These are phyloP conservation scores for Penstemon newberryi DNA, from an alignment of 257 asterid genomes.

Conservation along the genomic window DNA sequence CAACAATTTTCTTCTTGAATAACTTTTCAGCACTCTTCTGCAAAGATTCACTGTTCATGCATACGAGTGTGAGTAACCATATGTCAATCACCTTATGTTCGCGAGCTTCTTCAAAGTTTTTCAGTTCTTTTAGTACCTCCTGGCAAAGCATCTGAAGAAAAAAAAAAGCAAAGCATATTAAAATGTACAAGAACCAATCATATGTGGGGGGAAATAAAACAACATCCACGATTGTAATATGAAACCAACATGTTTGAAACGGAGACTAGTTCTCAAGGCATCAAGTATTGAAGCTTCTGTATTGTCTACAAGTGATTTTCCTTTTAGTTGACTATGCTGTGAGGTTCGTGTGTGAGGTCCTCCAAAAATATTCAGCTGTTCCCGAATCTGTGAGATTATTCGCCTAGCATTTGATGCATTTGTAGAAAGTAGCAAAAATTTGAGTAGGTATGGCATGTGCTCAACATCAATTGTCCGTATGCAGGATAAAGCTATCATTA, in stretches of 20 bases:
- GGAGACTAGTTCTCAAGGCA: conserved; percentile 76
- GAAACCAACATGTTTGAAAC: conserved; percentile 67
- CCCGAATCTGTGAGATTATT: conserved; percentile 70
- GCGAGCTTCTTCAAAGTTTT: conserved; percentile 60
- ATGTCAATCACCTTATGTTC: conserved; percentile 79
- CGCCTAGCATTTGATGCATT: conserved; percentile 68
- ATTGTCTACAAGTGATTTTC: conserved; percentile 54
- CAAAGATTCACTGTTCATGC: conserved; percentile 63
- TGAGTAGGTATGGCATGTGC: conserved; percentile 79
- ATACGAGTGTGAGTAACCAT: conserved; percentile 66
- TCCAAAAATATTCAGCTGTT: conserved; percentile 66
- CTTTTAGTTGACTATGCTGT: conserved; percentile 62
- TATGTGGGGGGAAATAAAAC: conserved; percentile 11
- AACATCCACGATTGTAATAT: conserved; percentile 21
- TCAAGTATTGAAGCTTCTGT: conserved; percentile 66
- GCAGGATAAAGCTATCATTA: conserved; percentile 70
- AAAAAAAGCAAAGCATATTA: neutral
- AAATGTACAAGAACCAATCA: neutral
- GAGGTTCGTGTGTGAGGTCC: conserved; percentile 39
- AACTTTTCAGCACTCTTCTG: conserved; percentile 69
- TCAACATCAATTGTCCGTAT: conserved; percentile 74
- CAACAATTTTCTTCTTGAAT: conserved; percentile 73
- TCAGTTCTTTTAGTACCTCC: conserved; percentile 76
- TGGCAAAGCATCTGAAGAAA: conserved; percentile 60
- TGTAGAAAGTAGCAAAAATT: conserved; percentile 72